phyloP scores from a whole-genome alignment of 1,284 basidiomycete genomes.

The Trichosporon asahii region DNA sequence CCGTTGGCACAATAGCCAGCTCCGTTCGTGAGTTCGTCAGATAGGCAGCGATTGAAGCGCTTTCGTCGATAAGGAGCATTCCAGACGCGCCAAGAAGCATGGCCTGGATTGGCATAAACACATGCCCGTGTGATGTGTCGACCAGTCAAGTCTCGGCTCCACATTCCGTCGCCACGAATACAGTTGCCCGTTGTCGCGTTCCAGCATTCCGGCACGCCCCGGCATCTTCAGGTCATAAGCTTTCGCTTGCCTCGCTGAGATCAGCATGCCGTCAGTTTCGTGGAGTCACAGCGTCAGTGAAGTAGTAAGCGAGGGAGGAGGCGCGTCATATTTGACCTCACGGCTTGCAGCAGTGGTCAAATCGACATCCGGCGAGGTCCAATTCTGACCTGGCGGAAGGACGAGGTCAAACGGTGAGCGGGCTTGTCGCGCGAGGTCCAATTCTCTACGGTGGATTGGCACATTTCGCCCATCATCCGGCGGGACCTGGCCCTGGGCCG shows the following conservation, averaged over 20 bases:
- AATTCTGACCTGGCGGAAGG: neutral
- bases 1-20: neutral
- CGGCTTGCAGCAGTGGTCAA: neutral
- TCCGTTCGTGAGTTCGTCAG: neutral
- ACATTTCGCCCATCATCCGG: no score
- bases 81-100: neutral
- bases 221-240: neutral
- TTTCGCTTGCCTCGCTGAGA: neutral
- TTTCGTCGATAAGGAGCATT: neutral
- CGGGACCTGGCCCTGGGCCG: neutral
- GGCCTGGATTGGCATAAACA: neutral
- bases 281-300: neutral
- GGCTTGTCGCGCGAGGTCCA: neutral
- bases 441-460: neutral
- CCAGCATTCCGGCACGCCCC: neutral
- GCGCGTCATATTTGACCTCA: no score
- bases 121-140: neutral
- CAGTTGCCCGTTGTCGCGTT: neutral
- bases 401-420: neutral
- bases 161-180: neutral
- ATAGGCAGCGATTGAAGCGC: neutral
- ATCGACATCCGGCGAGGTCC: neutral
- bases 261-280: neutral
- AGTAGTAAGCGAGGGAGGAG: neutral
- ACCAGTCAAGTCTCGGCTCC: neutral